A percentile compares a stretch with the other conserved stretches of the same genome.
These are phyloP conservation scores for Avicennia marina DNA, from an alignment of 257 asterid species.

Conservation along the genomic window DNA sequence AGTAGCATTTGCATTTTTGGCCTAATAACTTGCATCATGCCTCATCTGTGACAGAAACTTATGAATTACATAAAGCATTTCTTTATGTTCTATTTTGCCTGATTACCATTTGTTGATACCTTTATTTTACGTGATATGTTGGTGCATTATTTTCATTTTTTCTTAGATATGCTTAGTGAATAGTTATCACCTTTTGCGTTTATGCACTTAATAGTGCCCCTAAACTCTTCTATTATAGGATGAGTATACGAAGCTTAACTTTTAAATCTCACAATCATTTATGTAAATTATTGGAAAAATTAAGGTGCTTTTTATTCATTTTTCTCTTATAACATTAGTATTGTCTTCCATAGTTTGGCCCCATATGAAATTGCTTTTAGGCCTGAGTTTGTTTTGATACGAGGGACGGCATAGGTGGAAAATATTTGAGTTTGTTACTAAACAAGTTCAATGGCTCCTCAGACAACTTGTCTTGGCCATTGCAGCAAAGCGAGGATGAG, in stretches of 20 bases:
- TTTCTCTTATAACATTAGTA: background rate
- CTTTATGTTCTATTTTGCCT: background rate
- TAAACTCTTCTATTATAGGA: too few relatives aligned
- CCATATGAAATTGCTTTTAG: background rate
- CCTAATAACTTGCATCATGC: background rate
- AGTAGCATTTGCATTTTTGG: background rate
- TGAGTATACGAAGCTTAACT: too few relatives aligned
- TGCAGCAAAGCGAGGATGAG: background rate
- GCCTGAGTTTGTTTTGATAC: background rate
- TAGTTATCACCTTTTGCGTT: too few relatives aligned
- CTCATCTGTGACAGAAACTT: background rate
- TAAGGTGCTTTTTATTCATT: background rate
- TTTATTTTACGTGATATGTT: too few relatives aligned
- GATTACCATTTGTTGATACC: background rate
- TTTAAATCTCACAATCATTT: background rate
- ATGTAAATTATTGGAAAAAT: background rate
- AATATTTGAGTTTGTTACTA: background rate
- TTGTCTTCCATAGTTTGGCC: background rate
- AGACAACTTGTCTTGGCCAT: background rate
- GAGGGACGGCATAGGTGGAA: background rate
- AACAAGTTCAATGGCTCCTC: background rate
- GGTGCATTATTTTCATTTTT: too few relatives aligned
- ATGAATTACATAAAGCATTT: background rate
- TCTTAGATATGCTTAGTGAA: too few relatives aligned
- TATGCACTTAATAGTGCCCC: too few relatives aligned